Evolutionary conservation across 2,329 filamentous ascomycete species (phyloP).

Genomic region (Pezicula carpinea): DNA sequence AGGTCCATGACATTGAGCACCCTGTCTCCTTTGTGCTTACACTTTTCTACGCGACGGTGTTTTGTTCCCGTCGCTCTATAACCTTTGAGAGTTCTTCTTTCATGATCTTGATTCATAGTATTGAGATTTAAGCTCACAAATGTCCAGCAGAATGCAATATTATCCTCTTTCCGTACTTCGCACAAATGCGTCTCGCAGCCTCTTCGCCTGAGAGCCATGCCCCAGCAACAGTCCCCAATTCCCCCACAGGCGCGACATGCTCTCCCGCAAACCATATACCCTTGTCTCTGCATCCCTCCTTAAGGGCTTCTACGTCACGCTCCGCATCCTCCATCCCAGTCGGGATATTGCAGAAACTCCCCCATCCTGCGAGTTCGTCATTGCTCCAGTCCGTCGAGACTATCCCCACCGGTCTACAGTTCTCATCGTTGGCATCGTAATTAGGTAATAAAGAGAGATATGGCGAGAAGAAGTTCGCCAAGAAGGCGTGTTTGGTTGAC

Average conservation of each 20-base stretch:
- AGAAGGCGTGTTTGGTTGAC: slow-evolving; percentile 18
- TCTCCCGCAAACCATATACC: slow-evolving; percentile 65
- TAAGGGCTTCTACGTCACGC: slow-evolving; percentile 48
- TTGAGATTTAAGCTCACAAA: no score
- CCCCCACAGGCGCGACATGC: slow-evolving; percentile 81
- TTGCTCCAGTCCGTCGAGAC: slow-evolving; percentile 60
- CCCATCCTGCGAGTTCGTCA: slow-evolving; percentile 59
- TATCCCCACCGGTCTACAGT: slow-evolving; percentile 47
- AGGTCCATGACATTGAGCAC: background rate
- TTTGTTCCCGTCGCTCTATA: background rate
- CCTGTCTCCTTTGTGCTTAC: background rate
- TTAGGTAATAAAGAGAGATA: slow-evolving; percentile 59
- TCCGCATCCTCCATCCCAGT: slow-evolving; percentile 50
- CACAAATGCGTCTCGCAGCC: slow-evolving; percentile 57
- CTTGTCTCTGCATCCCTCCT: slow-evolving; percentile 41
- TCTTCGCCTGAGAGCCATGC: slow-evolving; percentile 86
- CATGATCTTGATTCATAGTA: no score
- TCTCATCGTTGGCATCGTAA: slow-evolving; percentile 37
- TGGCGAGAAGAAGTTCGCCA: slow-evolving; percentile 46
- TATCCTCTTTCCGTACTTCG: no score
- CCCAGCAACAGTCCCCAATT: slow-evolving; percentile 78
- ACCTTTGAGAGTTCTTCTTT: background rate
- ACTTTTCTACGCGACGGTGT: background rate
- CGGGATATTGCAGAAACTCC: slow-evolving; percentile 64
- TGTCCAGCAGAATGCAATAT: no score